Evolutionary conservation across 176 grass and related monocot genomes (phyloP).

Genomic region (Areca catechu): DNA sequence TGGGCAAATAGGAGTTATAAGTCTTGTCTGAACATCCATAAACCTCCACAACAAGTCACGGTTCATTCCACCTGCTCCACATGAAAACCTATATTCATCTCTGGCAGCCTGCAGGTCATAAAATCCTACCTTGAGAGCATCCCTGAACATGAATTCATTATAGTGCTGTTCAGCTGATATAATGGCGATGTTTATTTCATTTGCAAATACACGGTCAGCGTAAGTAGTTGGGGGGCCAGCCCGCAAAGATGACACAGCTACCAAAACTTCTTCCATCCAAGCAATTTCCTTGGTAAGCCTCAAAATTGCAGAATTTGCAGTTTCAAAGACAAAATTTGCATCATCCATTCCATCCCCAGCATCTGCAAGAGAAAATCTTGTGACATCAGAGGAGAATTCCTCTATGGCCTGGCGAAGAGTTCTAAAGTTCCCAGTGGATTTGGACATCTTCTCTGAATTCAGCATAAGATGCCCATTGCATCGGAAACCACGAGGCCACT

Average conservation of each 20-base stretch:
- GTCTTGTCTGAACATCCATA: constrained; percentile 67
- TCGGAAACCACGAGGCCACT: constrained; percentile 71
- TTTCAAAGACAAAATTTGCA: constrained; percentile 85
- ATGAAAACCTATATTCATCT: constrained; percentile 73
- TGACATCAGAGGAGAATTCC: constrained; percentile 64
- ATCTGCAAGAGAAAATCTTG: constrained; percentile 78
- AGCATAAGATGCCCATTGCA: constrained; percentile 89
- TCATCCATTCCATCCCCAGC: constrained; percentile 88
- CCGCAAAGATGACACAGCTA: constrained; percentile 46
- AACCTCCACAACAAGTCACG: constrained; percentile 43
- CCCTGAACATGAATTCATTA: constrained; percentile 70
- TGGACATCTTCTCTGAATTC: constrained; percentile 87
- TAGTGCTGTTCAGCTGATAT: constrained; percentile 66
- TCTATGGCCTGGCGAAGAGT: constrained; percentile 58
- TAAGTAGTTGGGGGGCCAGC: constrained; percentile 36
- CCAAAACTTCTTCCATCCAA: constrained; percentile 81
- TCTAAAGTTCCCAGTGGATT: constrained; percentile 73
- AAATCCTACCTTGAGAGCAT: constrained; percentile 68
- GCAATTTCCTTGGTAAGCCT: constrained; percentile 72
- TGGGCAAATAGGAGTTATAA: constrained; percentile 58
- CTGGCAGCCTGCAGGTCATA: constrained; percentile 69
- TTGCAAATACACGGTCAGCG: constrained; percentile 65
- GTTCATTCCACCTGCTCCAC: constrained; percentile 60
- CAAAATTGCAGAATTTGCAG: constrained; percentile 67
- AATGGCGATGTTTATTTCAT: constrained; percentile 62